Conservation (phyloP, 345 rosid genomes). For the Aurinia saxatilis region DNA sequence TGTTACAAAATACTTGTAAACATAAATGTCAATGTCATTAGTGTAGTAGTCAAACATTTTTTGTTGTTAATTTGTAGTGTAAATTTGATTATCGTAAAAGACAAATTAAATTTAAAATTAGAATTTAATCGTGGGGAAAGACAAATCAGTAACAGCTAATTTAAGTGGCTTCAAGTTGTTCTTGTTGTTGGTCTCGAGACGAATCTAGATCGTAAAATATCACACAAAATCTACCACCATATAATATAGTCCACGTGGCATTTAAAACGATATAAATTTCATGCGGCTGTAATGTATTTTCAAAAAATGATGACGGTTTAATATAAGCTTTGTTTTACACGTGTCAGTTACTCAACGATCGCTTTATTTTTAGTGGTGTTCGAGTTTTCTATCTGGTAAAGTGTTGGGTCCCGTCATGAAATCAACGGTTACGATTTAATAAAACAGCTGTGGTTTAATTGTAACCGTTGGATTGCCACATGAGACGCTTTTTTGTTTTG, state of each 20-base stretch:
- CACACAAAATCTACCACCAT: neutral
- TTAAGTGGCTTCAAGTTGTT: neutral
- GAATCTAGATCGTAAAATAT: conserved; percentile 18
- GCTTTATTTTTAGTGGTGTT: conserved; percentile 8
- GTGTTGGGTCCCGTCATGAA: neutral
- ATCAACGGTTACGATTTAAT: neutral
- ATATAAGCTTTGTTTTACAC: neutral
- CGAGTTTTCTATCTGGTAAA: conserved; percentile 6
- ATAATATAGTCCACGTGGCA: conserved; percentile 1
- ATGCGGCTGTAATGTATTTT: conserved; percentile 5
- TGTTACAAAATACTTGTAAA: neutral
- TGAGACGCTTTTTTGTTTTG: neutral
- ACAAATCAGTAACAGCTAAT: conserved; percentile 10
- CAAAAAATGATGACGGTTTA: neutral
- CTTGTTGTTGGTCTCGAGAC: conserved; percentile 25
- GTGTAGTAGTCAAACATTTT: too few species aligned
- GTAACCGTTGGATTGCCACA: conserved; percentile 20
- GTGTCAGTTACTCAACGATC: neutral
- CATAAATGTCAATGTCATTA: too few species aligned
- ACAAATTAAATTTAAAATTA: neutral
- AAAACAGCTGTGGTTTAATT: conserved; percentile 3
- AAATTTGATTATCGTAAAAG: neutral
- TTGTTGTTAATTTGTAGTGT: too few species aligned
- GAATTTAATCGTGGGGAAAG: neutral
- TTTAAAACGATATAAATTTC: neutral